Base-by-base conservation (phyloP, 345 rosid genomes). In the Brassica incana region DNA sequence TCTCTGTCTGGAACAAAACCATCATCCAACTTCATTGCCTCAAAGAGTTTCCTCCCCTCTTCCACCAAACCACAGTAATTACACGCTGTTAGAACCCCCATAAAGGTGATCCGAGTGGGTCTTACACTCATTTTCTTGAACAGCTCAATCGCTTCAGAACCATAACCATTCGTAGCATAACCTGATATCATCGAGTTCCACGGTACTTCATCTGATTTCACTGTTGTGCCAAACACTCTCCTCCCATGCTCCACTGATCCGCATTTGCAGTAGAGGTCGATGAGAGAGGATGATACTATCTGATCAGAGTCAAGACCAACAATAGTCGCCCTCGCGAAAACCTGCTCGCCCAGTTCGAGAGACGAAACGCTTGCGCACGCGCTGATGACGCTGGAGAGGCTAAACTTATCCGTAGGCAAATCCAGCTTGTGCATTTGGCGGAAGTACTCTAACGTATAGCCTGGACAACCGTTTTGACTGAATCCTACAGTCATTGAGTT, bases 161-260 rank as follows among this genome's bases (percentile, higher is more conserved):
- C 98, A 69, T 81, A 69, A 61, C 98, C 98, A 71, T 94, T 92
- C 3, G 88, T 85, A 72, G 98, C 96, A 81, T 90, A 94, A 36
- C 98, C 97, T 85, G 86, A 87, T 80, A 94, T 76, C 94, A 94
- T 90, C 60, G 96, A 83, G 78, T 89, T 94, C 96, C 98, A 94
- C 25, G 97, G 81, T 56, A 89, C 76, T 74, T 81, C 85, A 65
- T 94, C 98, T 5, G 89, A 73, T 71, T 85, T 88, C 1, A 69
- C 78, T 86, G 85, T 85, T 23, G 87, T 48, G 58, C 90, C 87
- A 73, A 92, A 94, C 40, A 90, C 58, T 72, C 85, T 92, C 75
- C 87, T 68, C 59, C 91, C 97, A 65, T 85, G 86, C 40, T 69
- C 73, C 25, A 92, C 52, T 8, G 71, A 76, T 27, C 82, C 86